A percentile compares a stretch with the other conserved stretches of the same genome.
Conservation (phyloP, 805 yeast genomes). For the Saturnispora mendoncae region DNA sequence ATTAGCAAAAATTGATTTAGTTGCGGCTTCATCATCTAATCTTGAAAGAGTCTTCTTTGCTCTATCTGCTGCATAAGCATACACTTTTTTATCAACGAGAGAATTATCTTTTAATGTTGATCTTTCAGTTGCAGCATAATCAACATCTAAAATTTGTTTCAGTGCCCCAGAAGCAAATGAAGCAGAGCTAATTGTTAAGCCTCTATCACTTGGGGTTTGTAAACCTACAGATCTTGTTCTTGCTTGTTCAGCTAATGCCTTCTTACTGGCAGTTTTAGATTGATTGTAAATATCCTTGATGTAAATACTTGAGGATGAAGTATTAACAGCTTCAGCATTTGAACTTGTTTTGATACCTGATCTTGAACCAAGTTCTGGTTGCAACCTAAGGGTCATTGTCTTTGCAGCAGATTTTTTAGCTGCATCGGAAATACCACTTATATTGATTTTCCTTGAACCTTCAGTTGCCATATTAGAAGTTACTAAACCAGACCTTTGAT, state of each 20-base stretch:
- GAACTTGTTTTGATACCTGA: conserved; percentile 26
- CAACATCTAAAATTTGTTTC: conserved; percentile 20
- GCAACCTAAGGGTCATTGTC: conserved; percentile 37
- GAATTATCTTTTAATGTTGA: conserved; percentile 29
- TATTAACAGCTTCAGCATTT: conserved; percentile 18
- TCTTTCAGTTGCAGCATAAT: conserved; percentile 37
- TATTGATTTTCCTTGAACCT: conserved; percentile 25
- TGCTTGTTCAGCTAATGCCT: conserved; percentile 8
- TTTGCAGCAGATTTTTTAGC: conserved; percentile 34
- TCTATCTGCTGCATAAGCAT: conserved; percentile 43
- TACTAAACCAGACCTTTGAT: conserved; percentile 22
- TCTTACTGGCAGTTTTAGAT: conserved; percentile 11
- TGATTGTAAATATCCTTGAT: conserved; percentile 13
- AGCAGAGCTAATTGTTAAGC: conserved; percentile 31
- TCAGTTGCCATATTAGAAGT: conserved; percentile 25
- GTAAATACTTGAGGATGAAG: conserved; percentile 22
- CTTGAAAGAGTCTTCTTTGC: conserved; percentile 31
- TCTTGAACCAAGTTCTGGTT: conserved; percentile 31
- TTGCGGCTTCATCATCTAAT: conserved; percentile 22
- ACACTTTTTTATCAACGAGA: conserved; percentile 34
- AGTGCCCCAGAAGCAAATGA: conserved; percentile 48
- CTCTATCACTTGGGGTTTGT: conserved; percentile 32
- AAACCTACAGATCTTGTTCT: conserved; percentile 28
- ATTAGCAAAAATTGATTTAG: conserved; percentile 22
- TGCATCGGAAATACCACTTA: conserved; percentile 21